Evolutionary conservation across 768 basidiomycete species (phyloP), one percentile per base, ranked within the genome.

Genomic region (Chlorophyllum brunneum): DNA sequence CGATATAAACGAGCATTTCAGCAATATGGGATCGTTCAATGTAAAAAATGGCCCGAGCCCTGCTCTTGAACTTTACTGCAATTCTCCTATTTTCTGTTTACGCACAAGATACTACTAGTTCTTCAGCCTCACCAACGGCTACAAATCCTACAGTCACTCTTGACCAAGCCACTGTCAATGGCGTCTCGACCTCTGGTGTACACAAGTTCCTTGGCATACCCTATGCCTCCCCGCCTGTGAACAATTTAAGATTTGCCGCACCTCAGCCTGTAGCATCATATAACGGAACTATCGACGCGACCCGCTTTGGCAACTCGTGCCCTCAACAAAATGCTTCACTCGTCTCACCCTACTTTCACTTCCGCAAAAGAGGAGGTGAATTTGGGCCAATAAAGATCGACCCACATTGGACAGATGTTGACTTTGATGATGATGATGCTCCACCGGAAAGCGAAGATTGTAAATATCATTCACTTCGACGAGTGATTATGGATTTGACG

Each of bases 381-480:
- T 4, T 22, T 13, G 41, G 30, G 16, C 22, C 7, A 8, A 7
- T 44, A 13, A 13, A 44, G 6, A 23, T 44, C 15, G 51, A 52
- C 36, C 36, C 33, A 36, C 47, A 20, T 23, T 54, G 18, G 34
- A 39, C 27, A 26, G 45, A 23, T 47, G 41, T 30, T 13, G 53
- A 40, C 31, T 39, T 56, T 30, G 48, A 48, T 45, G 41, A 42
- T 16, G 50, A 41, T 8, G 36, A 56, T 18, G 48, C 24, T 1
- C 54, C 60, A 0, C 56, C 55, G 0, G 61, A 67, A 50, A 58
- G 43, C 24, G 63, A 64, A 54, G 63, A 64, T 45, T 67, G 66
- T 65, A 41, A 54, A 58, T 49, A 10, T 24, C 8, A 15, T 22
- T 45, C 18, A 18, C 4, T 26, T 26, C 7, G 5, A 11, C 33